phyloP scores from a whole-genome alignment of 148 eudicot genomes.

The Selenicereus undatus region DNA sequence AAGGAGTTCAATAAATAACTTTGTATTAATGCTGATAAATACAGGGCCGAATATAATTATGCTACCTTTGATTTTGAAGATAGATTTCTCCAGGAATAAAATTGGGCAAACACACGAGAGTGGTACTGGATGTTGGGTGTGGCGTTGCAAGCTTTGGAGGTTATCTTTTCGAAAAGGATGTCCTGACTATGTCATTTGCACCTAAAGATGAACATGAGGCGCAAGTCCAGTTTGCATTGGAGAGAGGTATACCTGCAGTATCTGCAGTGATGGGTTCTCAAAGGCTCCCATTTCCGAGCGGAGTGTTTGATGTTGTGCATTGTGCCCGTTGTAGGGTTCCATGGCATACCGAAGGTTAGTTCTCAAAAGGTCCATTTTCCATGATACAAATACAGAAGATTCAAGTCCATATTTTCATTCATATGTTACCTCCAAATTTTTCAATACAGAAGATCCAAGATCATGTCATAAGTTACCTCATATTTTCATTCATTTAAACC shows the following conservation, averaged over 20 bases:
- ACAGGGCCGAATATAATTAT: no score
- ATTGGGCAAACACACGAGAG: slow-evolving; percentile 82
- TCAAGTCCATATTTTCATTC: no score
- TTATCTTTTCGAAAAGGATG: slow-evolving; percentile 71
- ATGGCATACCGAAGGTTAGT: slow-evolving; percentile 72
- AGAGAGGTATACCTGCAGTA: slow-evolving; percentile 86
- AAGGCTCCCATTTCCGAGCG: slow-evolving; percentile 69
- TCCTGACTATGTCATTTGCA: slow-evolving; percentile 77
- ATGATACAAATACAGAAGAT: no score
- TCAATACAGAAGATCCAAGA: no score
- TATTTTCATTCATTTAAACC: background rate
- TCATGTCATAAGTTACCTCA: background rate
- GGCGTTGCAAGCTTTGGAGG: slow-evolving; percentile 95
- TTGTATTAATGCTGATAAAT: no score
- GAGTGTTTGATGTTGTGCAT: slow-evolving; percentile 70
- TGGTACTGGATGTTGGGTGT: slow-evolving; percentile 75
- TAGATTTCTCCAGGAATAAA: slow-evolving; percentile 66
- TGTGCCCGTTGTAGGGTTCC: slow-evolving; percentile 93
- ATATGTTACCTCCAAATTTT: no score
- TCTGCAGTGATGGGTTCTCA: slow-evolving; percentile 82
- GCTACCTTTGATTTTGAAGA: background rate
- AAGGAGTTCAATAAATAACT: no score
- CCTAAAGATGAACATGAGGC: slow-evolving; percentile 92
- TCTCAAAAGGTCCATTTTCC: background rate
- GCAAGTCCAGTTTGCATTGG: slow-evolving; percentile 85